These are phyloP conservation scores for Exidia glandulosa DNA, from an alignment of 768 basidiomycete genomes.

Conservation along the genomic window DNA sequence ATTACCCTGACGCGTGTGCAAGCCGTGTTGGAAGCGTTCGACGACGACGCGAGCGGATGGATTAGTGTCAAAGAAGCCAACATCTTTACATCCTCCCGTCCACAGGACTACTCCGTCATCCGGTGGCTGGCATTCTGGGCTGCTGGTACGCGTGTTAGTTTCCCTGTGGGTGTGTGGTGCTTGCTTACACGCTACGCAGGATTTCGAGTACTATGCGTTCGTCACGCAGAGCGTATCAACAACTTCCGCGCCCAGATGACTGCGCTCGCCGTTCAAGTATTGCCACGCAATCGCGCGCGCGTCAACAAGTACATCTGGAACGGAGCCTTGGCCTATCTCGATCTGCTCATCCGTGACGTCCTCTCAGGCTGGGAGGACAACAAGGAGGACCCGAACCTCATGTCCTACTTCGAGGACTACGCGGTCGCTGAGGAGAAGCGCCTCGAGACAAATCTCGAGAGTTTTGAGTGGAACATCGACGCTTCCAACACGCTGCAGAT, in stretches of 20 bases:
- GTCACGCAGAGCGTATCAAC: constrained; percentile 4
- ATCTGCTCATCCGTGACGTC: constrained; percentile 5
- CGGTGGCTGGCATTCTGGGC: constrained; percentile 26
- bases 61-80: constrained; percentile 26
- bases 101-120: constrained; percentile 12
- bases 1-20: constrained; percentile 23
- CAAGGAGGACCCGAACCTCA: constrained; percentile 12
- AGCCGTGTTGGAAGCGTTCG: constrained; percentile 28
- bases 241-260: constrained; percentile 9
- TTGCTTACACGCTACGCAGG: not conserved
- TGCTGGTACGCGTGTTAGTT: constrained; percentile 13
- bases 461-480: constrained; percentile 22
- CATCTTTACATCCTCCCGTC: constrained; percentile 18
- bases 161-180: not conserved
- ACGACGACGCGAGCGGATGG: constrained; percentile 30
- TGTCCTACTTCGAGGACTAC: constrained; percentile 16
- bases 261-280: constrained; percentile 3
- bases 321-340: constrained; percentile 2
- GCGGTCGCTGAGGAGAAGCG: constrained; percentile 16
- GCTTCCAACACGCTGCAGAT: constrained; percentile 18
- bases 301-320: constrained; percentile 18
- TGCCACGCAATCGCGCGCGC: constrained; percentile 12
- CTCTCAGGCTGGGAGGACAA: constrained; percentile 2
- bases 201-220: not conserved
- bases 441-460: constrained; percentile 17